Base-by-base conservation (phyloP, 1,139 yeast genomes). In the Lizanozyma gosingica region DNA sequence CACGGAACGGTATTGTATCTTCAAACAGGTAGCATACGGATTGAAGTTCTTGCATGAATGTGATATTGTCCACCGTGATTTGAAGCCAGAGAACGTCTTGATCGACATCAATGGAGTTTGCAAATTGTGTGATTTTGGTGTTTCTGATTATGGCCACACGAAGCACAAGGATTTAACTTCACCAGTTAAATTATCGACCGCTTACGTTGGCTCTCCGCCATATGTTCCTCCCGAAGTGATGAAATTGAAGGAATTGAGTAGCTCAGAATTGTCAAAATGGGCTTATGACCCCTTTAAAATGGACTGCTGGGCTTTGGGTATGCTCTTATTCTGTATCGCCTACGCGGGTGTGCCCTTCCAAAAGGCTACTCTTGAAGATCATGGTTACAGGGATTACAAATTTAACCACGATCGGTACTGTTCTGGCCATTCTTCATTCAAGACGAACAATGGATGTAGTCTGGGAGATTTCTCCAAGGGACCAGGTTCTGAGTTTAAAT, bases 161-260 rank as follows among this genome's bases (percentile, higher is more conserved):
- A 63, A 57, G n/a, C 76, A 76, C 0, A 74, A 74, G 1, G 78
- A 82, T 57, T 65, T 76, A 15, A 50, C 61, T 1, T 65, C 77
- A 17, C 72, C 74, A 2, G 49, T 80, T 3, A 71, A 67, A 47
- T 44, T 59, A 33, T 69, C 74, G 14, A 59, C 67, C 14, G 56
- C 75, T 2, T 73, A 73, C 59, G 82, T 83, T 39, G 94, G 94
- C 1, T 81, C 90, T 2, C 87, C 92, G 3, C 92, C 92, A 3
- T 83, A 82, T 55, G 76, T 83, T 11, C 80, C 92, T 3, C 94
- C 94, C 0, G 92, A 83, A 55, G 86, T 81, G 16, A 74, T 80
- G 76, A 56, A 63, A 34, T 67, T 76, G 45, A 70, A 65, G 39
- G 67, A 66, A n/a, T 52, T 67, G 29, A 61, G 69, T 14, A 47